A percentile compares a stretch with the other conserved stretches of the same genome.
These are phyloP conservation scores for Melianthus villosus DNA, from an alignment of 441 rosid species.

Conservation along the genomic window DNA sequence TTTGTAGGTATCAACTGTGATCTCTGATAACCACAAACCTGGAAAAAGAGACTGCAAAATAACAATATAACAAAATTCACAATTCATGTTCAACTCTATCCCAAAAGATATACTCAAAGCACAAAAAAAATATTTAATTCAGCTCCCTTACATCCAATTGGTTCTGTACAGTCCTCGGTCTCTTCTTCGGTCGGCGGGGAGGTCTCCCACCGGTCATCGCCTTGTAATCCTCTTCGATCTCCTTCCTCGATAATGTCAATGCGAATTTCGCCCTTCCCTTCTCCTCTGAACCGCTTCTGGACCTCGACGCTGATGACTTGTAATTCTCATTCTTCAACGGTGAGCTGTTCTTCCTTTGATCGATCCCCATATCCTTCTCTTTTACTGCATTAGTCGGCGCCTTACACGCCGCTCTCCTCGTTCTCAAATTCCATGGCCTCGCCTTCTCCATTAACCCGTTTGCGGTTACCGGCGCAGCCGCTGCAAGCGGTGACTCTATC, in stretches of 20 bases:
- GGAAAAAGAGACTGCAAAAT: background rate
- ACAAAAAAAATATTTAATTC: background rate
- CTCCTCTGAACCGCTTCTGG: conserved; percentile 15
- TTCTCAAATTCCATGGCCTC: conserved; percentile 61
- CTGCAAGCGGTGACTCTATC: conserved; percentile 12
- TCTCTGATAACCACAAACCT: background rate
- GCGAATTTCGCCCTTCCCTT: conserved; percentile 27
- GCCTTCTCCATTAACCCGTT: conserved; percentile 18
- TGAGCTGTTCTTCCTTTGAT: conserved; percentile 13
- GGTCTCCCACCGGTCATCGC: background rate
- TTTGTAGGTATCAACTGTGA: background rate
- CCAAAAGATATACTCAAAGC: background rate
- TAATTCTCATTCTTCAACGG: no score
- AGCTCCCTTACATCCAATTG: background rate
- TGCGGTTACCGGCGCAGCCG: conserved; percentile 12
- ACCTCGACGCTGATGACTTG: no score
- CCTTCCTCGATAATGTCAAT: conserved; percentile 31
- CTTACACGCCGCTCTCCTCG: conserved; percentile 40
- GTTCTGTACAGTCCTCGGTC: background rate
- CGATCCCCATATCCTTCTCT: conserved; percentile 7
- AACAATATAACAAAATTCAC: background rate
- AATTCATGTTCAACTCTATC: background rate
- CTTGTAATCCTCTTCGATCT: background rate
- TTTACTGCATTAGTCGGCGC: conserved; percentile 17
- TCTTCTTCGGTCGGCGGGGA: conserved; percentile 1